Percentiles rank a stretch among this genome's conserved stretches.
These are phyloP conservation scores for Vaccinium macrocarpon DNA, from an alignment of 148 eudicot genomes.

Conservation along the genomic window DNA sequence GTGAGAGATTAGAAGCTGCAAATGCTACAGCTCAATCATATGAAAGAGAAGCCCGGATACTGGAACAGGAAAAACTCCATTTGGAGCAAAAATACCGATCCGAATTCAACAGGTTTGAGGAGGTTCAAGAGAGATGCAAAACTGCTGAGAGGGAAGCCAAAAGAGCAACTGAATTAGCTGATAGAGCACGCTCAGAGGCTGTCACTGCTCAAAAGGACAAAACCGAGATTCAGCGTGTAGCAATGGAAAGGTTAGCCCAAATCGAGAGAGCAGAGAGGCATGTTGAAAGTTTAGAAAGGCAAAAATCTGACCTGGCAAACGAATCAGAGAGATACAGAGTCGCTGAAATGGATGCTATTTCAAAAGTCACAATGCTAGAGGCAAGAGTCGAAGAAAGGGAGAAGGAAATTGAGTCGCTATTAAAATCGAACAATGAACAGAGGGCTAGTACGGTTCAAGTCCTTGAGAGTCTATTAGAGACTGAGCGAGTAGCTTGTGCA, in stretches of 20 bases:
- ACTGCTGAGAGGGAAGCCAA: conserved; percentile 86
- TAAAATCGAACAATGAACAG: conserved; percentile 76
- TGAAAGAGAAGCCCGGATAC: conserved; percentile 74
- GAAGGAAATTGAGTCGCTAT: conserved; percentile 70
- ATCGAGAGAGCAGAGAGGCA: conserved; percentile 86
- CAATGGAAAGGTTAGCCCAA: conserved; percentile 72
- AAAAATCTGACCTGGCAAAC: conserved; percentile 41
- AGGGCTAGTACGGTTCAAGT: conserved; percentile 75
- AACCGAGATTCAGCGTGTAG: conserved; percentile 55
- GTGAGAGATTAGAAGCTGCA: conserved; percentile 57
- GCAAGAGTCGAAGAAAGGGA: conserved; percentile 83
- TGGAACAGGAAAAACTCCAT: conserved; percentile 77
- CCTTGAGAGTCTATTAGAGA: conserved; percentile 67
- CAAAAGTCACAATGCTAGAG: conserved; percentile 66
- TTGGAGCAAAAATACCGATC: conserved; percentile 75
- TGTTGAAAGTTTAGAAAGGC: conserved; percentile 60
- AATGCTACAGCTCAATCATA: conserved; percentile 60
- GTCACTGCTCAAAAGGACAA: conserved; percentile 69
- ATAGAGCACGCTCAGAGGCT: conserved; percentile 78
- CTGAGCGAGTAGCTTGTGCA: conserved; percentile 70
- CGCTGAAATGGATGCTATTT: conserved; percentile 63
- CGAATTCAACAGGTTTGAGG: conserved; percentile 72
- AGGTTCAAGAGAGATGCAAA: conserved; percentile 76
- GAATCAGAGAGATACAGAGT: conserved; percentile 57
- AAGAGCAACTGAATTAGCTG: conserved; percentile 79